These are phyloP conservation scores for Zoysia japonica DNA, from an alignment of 176 grass and related monocot genomes.

Conservation along the genomic window DNA sequence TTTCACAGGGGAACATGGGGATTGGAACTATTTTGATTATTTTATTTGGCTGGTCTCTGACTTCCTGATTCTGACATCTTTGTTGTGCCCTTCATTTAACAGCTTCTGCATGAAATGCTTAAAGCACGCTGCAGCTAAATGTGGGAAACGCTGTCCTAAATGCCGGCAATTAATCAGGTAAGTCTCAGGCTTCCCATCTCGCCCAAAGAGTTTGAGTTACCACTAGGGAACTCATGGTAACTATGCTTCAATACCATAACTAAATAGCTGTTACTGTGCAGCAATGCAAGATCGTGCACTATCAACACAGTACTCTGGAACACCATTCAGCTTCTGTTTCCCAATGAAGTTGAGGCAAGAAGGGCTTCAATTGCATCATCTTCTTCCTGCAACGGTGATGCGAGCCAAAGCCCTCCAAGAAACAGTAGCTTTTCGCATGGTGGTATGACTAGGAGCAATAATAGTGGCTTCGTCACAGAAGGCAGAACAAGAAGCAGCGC, in stretches of 20 bases:
- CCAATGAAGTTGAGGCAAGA: conserved; percentile 68
- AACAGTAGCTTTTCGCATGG: conserved; percentile 24
- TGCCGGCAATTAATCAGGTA: conserved; percentile 90
- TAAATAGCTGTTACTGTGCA: conserved; percentile 41
- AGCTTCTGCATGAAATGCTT: conserved; percentile 94
- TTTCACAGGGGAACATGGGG: not conserved
- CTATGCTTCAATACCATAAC: not conserved
- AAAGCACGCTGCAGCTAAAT: conserved; percentile 68
- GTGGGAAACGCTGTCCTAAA: conserved; percentile 85
- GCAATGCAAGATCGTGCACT: conserved; percentile 78
- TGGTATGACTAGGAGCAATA: conserved; percentile 19
- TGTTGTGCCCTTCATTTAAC: conserved; percentile 20
- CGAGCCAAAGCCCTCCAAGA: conserved; percentile 16
- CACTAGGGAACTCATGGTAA: not conserved
- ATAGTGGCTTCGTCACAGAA: conserved; percentile 12
- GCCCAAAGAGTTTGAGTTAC: not conserved
- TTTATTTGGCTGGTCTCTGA: not conserved
- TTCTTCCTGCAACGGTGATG: conserved; percentile 9
- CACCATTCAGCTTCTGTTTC: conserved; percentile 92
- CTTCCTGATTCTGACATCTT: conserved; percentile 8
- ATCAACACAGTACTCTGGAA: conserved; percentile 93
- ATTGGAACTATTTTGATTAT: not conserved
- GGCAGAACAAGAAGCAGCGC: conserved; percentile 39
- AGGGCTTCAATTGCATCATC: conserved; percentile 38
- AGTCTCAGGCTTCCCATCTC: not conserved